Evolutionary conservation across 2,329 filamentous ascomycete genomes (phyloP), one percentile per base, ranked within the genome.

Genomic region (Neofusicoccum sp.): DNA sequence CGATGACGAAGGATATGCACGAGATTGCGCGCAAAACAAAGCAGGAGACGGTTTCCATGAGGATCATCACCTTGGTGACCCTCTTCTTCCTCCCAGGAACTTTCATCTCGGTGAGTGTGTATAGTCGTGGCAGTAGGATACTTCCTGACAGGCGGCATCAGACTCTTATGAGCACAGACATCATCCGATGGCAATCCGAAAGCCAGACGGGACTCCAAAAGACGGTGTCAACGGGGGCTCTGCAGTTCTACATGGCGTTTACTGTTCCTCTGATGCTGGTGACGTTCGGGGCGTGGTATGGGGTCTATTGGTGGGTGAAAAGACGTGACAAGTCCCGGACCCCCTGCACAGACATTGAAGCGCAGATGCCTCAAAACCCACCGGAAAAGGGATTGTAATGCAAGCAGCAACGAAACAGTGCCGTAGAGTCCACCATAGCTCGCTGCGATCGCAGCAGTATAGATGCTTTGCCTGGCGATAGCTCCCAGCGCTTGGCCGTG

Each of bases 81-180:
- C 62, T 80, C 0, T 77, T 80, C 61, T 80, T 79, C 61, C 67
- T 80, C 0, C 78, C 78, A 2, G 78, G 73, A 1, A 80, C 77
- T 0, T 80, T 79, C 64, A 75, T 80, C 6, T 77, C 76, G 7
- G 78, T 79, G 71, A 67, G 75, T 69, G 28, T 43, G 6, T 16
- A 14, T 33, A 48, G 12, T 43, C n/a, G n/a, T n/a, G 28, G 48
- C 9, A 60, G 9, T 12, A 6, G 11, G 11, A 16, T 39, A 12
- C 16, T 48, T 44, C 28, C 61, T 64, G 34, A 56, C 22, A 3
- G 16, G 16, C 7, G 3, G 3, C 1, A 12, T n/a, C 49, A 79
- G 77, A 79, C 77, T 4, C 71, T 79, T 45, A 77, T 79, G 76
- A 77, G 75, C 63, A 79, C 77, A 0, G 73, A 77, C 28, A 78